These are phyloP conservation scores for Lycium barbarum DNA, from an alignment of 257 asterid species.

Conservation along the genomic window DNA sequence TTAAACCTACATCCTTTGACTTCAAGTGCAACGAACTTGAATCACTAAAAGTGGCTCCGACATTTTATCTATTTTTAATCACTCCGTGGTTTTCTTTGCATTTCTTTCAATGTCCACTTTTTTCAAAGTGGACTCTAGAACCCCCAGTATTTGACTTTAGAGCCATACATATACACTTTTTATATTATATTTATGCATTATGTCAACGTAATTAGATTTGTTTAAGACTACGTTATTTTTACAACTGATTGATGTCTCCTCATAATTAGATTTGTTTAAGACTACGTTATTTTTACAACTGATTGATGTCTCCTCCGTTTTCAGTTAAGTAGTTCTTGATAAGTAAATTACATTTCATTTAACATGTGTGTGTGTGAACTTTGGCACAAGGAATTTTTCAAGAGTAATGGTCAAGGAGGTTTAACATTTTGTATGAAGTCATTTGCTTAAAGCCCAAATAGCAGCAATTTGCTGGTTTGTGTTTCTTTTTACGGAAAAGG, in stretches of 20 bases:
- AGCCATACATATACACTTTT: neutral
- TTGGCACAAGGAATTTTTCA: neutral
- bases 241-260: neutral
- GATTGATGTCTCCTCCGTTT: neutral
- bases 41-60: conserved; percentile 24
- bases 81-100: neutral
- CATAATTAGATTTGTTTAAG: neutral
- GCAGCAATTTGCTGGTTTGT: too few relatives aligned
- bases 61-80: conserved; percentile 21
- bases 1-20: neutral
- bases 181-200: neutral
- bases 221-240: neutral
- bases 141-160: neutral
- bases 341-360: neutral
- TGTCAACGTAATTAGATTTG: neutral
- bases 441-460: too few relatives aligned
- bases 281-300: neutral
- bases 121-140: conserved; percentile 15
- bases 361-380: neutral
- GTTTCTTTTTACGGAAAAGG: too few relatives aligned
- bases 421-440: neutral
- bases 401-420: neutral
- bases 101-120: neutral
- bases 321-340: neutral
- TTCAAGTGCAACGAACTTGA: conserved; percentile 17